Evolutionary conservation across 768 basidiomycete genomes (phyloP).

Genomic region (Lenzites betulinus): DNA sequence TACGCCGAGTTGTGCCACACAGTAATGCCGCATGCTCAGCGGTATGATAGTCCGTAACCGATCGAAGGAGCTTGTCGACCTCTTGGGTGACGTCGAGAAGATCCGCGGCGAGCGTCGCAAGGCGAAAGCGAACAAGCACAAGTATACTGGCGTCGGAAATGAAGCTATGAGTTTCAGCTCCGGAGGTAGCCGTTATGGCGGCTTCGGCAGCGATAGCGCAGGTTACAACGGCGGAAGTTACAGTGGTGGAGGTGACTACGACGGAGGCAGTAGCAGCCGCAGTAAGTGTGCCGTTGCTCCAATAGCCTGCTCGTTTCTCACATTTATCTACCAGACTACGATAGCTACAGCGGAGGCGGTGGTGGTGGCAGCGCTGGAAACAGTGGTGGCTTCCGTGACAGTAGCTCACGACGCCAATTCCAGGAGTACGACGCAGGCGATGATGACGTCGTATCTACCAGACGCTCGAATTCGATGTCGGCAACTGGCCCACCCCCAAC

Average conservation of each 20-base stretch:
- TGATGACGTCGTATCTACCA: conserved; percentile 57
- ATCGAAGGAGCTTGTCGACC: conserved; percentile 87
- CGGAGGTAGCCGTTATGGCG: conserved; percentile 61
- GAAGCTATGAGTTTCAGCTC: conserved; percentile 71
- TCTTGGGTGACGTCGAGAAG: conserved; percentile 87
- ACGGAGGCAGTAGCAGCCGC: conserved; percentile 38
- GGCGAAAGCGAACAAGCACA: conserved; percentile 87
- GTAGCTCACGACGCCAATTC: conserved; percentile 56
- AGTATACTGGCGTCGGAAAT: conserved; percentile 87
- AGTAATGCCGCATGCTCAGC: neutral
- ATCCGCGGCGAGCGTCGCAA: conserved; percentile 89
- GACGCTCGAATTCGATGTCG: conserved; percentile 43
- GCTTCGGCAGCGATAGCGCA: conserved; percentile 62
- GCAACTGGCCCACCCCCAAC: conserved; percentile 33
- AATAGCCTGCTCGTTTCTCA: neutral
- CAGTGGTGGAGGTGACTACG: conserved; percentile 40
- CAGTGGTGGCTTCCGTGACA: conserved; percentile 60
- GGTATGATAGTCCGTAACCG: conserved; percentile 82
- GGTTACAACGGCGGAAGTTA: conserved; percentile 31
- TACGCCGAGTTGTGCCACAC: conserved; percentile 32
- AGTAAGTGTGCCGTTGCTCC: conserved; percentile 1
- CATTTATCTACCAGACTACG: neutral
- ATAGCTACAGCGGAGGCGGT: neutral
- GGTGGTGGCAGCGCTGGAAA: conserved; percentile 1
- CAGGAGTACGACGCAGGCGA: conserved; percentile 98